Evolutionary conservation across 805 yeast species (phyloP).

Genomic region (Candida tammaniensis): DNA sequence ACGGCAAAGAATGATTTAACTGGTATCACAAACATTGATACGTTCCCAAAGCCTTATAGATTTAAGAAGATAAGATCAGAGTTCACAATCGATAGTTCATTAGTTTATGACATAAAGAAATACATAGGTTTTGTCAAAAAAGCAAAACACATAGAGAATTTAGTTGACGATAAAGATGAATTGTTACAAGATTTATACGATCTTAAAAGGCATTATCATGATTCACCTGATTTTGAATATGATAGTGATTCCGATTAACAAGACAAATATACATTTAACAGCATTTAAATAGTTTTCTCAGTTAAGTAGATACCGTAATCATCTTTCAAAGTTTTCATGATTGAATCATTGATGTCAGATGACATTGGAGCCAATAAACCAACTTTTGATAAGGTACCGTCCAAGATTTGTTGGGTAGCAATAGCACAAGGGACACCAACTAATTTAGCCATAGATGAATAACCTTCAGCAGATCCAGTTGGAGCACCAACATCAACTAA

Average conservation of each 20-base stretch:
- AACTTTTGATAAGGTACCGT: constrained; percentile 67
- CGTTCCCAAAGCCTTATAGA: constrained; percentile 24
- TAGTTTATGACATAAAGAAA: constrained; percentile 26
- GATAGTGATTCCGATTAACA: constrained; percentile 17
- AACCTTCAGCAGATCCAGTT: constrained; percentile 46
- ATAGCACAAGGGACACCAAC: constrained; percentile 99
- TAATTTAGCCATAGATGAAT: constrained; percentile 97
- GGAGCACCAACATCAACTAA: constrained; percentile 90
- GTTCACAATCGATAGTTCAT: constrained; percentile 22
- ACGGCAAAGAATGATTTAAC: constrained; percentile 12
- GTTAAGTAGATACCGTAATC: constrained; percentile 82
- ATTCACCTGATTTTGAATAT: constrained; percentile 28
- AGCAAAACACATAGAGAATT: constrained; percentile 13
- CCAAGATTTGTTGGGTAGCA: constrained; percentile 81
- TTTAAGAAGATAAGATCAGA: constrained; percentile 15
- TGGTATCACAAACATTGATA: constrained; percentile 23
- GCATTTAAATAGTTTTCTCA: constrained; percentile 67
- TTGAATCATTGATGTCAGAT: constrained; percentile 85
- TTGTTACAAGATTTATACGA: constrained; percentile 32
- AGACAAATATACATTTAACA: constrained; percentile 1
- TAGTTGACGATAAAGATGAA: constrained; percentile 25
- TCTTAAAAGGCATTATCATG: constrained; percentile 30
- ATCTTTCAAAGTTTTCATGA: constrained; percentile 88
- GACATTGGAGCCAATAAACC: constrained; percentile 94
- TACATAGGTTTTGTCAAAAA: constrained; percentile 21